Base-by-base conservation (phyloP, 352 stramenopile genomes). In the Globisporangium paddicum region DNA sequence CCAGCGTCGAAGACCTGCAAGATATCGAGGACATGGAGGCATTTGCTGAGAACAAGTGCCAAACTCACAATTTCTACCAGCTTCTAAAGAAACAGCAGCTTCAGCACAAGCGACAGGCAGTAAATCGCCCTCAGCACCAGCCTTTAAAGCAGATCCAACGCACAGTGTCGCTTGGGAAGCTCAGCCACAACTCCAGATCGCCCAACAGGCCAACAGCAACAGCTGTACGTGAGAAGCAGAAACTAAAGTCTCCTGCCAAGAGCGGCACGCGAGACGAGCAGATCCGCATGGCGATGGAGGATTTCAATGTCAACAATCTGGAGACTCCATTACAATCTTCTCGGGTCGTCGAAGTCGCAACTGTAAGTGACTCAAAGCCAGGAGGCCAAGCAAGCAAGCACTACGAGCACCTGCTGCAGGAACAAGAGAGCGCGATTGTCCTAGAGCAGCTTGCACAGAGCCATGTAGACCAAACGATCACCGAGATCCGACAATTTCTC, bases 401-500 rank as follows among this genome's bases (percentile, higher is more conserved):
- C 7, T 62, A 62, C 19, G 19, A 66, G n/a, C 49, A 65, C 9
- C 57, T 65, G 14, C 16, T 54, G 13, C 44, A 47, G 1, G 32
- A 49, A 32, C 13, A 55, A 57, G 41, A 58, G 32, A 67, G 37
- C 21, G 52, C 46, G 56, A 65, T 18, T 1, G 21, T 44, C 2
- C 53, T 70, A 3, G 63, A 73, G 14, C 62, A 58, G 2, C 61
- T 32, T 0, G 72, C 75, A 5, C 66, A 79, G 37, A 60, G 37
- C 18, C 72, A 74, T 13, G 67, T 87, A 1, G 69, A 78, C 5
- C 59, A 76, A 46, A 74, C 72, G 1, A 68, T 88, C 13, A 25
- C 60, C 3, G 78, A 86, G 25, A 76, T 90, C 50, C 77, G 70
- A 37, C 69, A 77, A 35, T 85, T 68, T 63, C 63, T 90, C 5